Evolutionary conservation across 768 basidiomycete genomes (phyloP).

Genomic region (Mycena metata): DNA sequence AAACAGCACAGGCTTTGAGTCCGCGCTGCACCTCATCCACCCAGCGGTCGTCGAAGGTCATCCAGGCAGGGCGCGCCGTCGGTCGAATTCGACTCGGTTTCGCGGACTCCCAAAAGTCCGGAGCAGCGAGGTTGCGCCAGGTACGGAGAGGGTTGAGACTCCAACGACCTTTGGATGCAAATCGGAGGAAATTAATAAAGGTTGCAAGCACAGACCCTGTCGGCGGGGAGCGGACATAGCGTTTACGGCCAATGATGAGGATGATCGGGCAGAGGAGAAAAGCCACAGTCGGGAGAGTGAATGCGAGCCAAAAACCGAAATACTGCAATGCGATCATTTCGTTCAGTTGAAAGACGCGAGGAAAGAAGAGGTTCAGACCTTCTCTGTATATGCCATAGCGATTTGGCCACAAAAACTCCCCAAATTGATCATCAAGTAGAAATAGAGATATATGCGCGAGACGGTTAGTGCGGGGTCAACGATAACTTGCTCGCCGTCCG

Average conservation of each 20-base stretch:
- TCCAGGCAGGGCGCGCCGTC: constrained; percentile 55
- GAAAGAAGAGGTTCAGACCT: constrained; percentile 40
- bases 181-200: constrained; percentile 46
- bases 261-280: constrained; percentile 58
- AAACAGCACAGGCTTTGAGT: constrained; percentile 67
- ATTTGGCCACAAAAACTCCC: constrained; percentile 69
- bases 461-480: constrained; percentile 80
- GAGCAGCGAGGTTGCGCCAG: constrained; percentile 52
- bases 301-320: constrained; percentile 46
- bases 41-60: too few species aligned
- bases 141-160: constrained; percentile 52
- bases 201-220: constrained; percentile 55
- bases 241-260: constrained; percentile 53
- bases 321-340: constrained; percentile 43
- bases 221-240: constrained; percentile 55
- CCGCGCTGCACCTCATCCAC: constrained; percentile 70
- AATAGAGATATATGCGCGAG: constrained; percentile 82
- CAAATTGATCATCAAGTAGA: constrained; percentile 73
- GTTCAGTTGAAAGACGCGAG: constrained; percentile 39
- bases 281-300: constrained; percentile 43
- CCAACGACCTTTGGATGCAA: constrained; percentile 51
- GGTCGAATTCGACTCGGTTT: constrained; percentile 54
- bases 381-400: constrained; percentile 63
- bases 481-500: constrained; percentile 76
- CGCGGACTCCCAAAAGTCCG: constrained; percentile 66